Evolutionary conservation across 2,329 filamentous ascomycete genomes (phyloP).

Genomic region (Pezicula carpinea): DNA sequence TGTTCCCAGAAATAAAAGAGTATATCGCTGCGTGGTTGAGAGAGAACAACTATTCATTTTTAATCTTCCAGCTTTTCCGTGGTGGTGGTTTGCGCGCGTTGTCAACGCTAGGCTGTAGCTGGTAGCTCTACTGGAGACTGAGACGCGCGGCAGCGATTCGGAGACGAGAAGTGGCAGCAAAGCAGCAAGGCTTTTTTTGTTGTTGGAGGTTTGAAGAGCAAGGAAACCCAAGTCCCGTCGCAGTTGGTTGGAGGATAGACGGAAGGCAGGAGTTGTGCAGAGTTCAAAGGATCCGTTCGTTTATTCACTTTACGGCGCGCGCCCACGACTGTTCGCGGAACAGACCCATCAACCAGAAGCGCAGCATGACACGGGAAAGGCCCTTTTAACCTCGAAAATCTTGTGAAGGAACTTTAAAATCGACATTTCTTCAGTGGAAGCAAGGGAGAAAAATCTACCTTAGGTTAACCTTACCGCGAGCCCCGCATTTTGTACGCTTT

Average conservation of each 20-base stretch:
- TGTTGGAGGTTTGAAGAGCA: too few relatives aligned
- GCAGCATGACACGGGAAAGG: background rate
- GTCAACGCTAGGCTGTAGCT: too few relatives aligned
- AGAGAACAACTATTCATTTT: background rate
- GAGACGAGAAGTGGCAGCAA: too few relatives aligned
- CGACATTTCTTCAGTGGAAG: constrained; percentile 4
- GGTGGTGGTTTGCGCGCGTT: too few relatives aligned
- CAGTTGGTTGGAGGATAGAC: too few relatives aligned
- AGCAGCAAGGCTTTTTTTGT: too few relatives aligned
- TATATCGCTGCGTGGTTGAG: background rate
- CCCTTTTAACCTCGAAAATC: background rate
- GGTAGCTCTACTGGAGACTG: too few relatives aligned
- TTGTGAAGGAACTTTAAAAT: background rate
- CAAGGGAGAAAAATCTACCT: constrained; percentile 2
- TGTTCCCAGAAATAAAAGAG: background rate
- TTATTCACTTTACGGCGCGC: background rate
- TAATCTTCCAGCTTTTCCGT: too few relatives aligned
- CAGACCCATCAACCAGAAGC: background rate
- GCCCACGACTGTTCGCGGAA: background rate
- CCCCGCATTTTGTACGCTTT: background rate
- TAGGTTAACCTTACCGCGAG: background rate
- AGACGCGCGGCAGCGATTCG: too few relatives aligned
- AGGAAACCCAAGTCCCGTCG: too few relatives aligned
- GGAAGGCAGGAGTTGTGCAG: too few relatives aligned
- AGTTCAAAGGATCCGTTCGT: too few relatives aligned